These are phyloP conservation scores for Boletus huronensis DNA, from an alignment of 768 basidiomycete genomes.

Conservation along the genomic window DNA sequence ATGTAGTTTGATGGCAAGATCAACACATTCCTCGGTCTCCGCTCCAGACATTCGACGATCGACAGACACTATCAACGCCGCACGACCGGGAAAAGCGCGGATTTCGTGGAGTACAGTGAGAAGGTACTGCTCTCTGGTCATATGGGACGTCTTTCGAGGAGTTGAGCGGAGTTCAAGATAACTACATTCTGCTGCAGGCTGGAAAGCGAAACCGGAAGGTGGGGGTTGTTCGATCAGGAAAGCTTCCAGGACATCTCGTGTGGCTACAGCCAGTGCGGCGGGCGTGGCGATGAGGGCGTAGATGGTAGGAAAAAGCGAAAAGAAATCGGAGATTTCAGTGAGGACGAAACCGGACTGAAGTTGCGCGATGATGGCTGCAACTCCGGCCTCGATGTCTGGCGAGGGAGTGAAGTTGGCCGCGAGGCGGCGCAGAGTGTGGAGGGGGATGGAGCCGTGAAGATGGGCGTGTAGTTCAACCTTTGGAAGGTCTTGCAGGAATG, in stretches of 20 bases:
- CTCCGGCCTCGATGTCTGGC: conserved; percentile 28
- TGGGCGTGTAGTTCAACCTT: conserved; percentile 89
- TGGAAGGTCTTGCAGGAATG: conserved; percentile 60
- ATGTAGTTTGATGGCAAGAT: conserved; percentile 53
- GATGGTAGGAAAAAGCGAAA: conserved; percentile 71
- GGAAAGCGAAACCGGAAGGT: conserved; percentile 29
- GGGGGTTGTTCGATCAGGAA: conserved; percentile 45
- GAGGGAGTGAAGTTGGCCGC: conserved; percentile 40
- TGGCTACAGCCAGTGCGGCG: conserved; percentile 47
- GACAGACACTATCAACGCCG: conserved; percentile 69
- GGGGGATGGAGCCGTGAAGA: conserved; percentile 80
- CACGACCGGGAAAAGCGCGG: conserved; percentile 51
- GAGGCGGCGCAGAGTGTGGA: conserved; percentile 58
- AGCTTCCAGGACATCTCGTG: conserved; percentile 59
- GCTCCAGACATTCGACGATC: conserved; percentile 62
- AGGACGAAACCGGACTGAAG: conserved; percentile 42
- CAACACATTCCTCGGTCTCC: conserved; percentile 53
- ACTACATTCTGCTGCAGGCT: conserved; percentile 48
- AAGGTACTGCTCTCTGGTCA: conserved; percentile 62
- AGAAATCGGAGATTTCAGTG: conserved; percentile 66
- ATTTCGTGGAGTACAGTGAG: conserved; percentile 62
- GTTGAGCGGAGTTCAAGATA: conserved; percentile 87
- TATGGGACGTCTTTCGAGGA: conserved; percentile 54
- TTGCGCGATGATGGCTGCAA: conserved; percentile 43
- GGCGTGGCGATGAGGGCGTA: conserved; percentile 72